Evolutionary conservation across 1,284 basidiomycete genomes (phyloP), one percentile per base, ranked within the genome.

Genomic region (Apiotrichum gamsii): DNA sequence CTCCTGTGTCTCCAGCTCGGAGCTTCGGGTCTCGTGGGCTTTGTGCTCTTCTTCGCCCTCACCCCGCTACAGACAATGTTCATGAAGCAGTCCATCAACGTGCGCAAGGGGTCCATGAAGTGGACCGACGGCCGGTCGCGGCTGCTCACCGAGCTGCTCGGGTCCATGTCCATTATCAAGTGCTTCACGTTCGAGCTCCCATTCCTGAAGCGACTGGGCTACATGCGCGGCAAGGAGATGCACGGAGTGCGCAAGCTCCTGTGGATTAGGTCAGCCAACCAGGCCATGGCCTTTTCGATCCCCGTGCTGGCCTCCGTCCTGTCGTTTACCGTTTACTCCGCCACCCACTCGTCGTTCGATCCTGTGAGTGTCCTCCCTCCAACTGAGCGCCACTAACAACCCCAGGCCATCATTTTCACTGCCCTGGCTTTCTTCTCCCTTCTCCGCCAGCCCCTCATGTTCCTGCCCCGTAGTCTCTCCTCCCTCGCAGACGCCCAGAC

Each of bases 101-200:
- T 82, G 41, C 78, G 86, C 11, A 77, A 79, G 54, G 72, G 70
- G 34, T 80, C 80, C 1, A 81, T 82, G 74, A 76, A 76, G 45
- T 87, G 79, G 76, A 88, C 86, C 0, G 93, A 96, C 64, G 85
- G 85, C 57, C 78, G 90, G 14, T 83, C 85, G 5, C 87, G 87
- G 59, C 72, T 90, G 3, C 76, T 91, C 6, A 86, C 89, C 65
- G 89, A 86, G 61, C 77, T 84, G 1, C 67, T 87, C 11, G 78
- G 80, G 31, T 80, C 78, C 0, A 85, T 86, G 81, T 77, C 82
- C 8, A 77, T 87, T 16, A 82, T 86, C 56, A 87, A 87, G 65
- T 83, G 83, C 59, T 86, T 87, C 65, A 80, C 79, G 16, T 84
- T 83, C 52, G 83, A 85, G 65, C 59, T 74, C 2, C 80, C 82